Percentiles rank a stretch among this genome's conserved stretches.
phyloP scores from a whole-genome alignment of 2,329 filamentous ascomycete genomes.

The Neonectria coccinea region DNA sequence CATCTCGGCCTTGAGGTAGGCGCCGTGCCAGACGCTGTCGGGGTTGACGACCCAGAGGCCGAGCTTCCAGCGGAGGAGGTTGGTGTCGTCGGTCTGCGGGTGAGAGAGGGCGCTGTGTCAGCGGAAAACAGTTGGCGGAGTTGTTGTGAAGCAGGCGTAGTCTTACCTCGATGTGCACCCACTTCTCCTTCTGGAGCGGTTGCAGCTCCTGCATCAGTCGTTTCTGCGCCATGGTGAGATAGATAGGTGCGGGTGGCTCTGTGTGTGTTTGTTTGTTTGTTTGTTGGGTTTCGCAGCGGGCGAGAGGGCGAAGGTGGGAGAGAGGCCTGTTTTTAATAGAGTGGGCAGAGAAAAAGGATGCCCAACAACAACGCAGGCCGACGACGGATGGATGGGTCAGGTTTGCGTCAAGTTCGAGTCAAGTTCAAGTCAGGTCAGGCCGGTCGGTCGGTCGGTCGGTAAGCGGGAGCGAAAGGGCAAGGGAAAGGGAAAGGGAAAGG shows the following conservation, averaged over 20 bases:
- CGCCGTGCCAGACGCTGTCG: slow-evolving; percentile 91
- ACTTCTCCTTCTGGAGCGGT: slow-evolving; percentile 86
- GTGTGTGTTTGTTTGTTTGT: no score
- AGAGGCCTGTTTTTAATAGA: background rate
- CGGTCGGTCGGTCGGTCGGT: slow-evolving; percentile 21
- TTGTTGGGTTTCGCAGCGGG: background rate
- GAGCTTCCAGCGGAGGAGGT: slow-evolving; percentile 88
- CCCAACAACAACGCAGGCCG: slow-evolving; percentile 5
- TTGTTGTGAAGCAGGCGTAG: background rate
- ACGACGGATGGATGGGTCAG: slow-evolving; percentile 29
- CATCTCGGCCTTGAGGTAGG: slow-evolving; percentile 92
- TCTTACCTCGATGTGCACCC: slow-evolving; percentile 88
- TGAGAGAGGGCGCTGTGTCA: slow-evolving; percentile 10
- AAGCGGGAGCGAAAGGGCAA: slow-evolving; percentile 36
- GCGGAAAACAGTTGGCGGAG: background rate
- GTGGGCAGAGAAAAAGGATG: slow-evolving; percentile 6
- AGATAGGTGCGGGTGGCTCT: slow-evolving; percentile 5
- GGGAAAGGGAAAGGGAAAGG: slow-evolving; percentile 20
- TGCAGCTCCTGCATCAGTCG: slow-evolving; percentile 92
- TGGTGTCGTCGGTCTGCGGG: slow-evolving; percentile 77
- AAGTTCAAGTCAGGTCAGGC: slow-evolving; percentile 37
- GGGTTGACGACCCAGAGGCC: slow-evolving; percentile 93
- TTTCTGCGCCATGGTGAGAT: slow-evolving; percentile 66
- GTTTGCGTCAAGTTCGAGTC: slow-evolving; percentile 28
- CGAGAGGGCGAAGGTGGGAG: background rate